Base-by-base conservation (phyloP, 495 filamentous ascomycete genomes). In the Penicillium bovifimosum region DNA sequence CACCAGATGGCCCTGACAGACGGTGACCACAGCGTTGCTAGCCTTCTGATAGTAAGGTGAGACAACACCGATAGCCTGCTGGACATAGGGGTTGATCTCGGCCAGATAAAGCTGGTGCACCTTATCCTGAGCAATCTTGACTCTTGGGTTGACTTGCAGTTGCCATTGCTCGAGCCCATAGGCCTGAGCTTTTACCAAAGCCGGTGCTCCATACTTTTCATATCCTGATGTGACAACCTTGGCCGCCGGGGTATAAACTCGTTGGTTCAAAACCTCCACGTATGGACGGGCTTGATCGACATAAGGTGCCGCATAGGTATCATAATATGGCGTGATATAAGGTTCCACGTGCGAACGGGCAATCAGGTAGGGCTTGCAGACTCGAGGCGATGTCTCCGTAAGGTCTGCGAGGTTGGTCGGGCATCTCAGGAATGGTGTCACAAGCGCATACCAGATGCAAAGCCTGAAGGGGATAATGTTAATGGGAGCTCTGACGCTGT, bases 331-430 rank as follows among this genome's bases (percentile, higher is more conserved):
- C 40, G 82, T 75, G 31, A 95, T 56, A 63, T 93, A 84, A 7
- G 95, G 93, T 26, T 80, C 69, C 41, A 89, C 70, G 34, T 85
- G 76, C 3, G 85, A 79, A 50, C 84, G 83, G 45, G 82, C 71
- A 42, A 83, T 75, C 45, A 96, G 80, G 63, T 92, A 95, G 4
- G 88, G 87, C 62, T 85, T 86, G 76, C 95, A 99, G 28, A 97
- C 81, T 43, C 69, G 75, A 2, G 92, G 89, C 9, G 90, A 91
- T 18, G 76, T 67, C 24, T 86, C 79, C 41, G 78, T 84, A 60
- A 92, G 73, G 2, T 80, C 79, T 16, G 82, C 76, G 44, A 83
- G 69, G 11, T 78, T 78, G 17, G 85, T 76, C 9, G 93, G 95
- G 67, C 95, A 99, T 24, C 85, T 82, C 60, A 99, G 82, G 42